Base-by-base conservation (phyloP, 2,329 filamentous ascomycete genomes). In the Septoria petroselini region DNA sequence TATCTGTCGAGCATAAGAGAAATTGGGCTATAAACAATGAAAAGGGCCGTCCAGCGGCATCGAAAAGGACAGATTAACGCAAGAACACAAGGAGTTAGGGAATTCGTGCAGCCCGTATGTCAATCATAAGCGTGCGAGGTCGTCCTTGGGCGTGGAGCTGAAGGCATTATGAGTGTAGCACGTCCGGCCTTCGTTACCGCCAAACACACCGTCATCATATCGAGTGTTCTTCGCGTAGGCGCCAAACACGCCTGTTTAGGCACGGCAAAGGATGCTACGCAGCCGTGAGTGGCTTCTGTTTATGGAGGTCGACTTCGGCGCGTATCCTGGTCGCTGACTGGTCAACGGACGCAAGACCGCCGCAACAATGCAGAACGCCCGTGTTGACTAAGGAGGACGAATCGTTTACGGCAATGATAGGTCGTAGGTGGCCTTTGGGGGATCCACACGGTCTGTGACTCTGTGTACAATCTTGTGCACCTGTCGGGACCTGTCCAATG, bases 31-130 rank as follows among this genome's bases (percentile, higher is more conserved):
- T 17, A 33, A n/a, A 35, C 11, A 21, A 38, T 21, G 17, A 4
- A 27, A 21, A 27, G 30, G 31, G 59, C 61, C 54, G 61, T 42
- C 58, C 62, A 62, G 62, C 61, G 63, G 62, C 61, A 48, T 51
- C 17, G 41, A 48, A 45, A 50, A 48, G 38, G 42, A 48, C 27
- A 37, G 44, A 27, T 14, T 39, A 7, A 40, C 29, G n/a, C 12
- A 12, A 31, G 27, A 31, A 9, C 5, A 39, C 17, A 35, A 37
- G 18, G 11, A 37, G 17, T 35, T 58, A 62, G 43, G 56, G 60
- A 52, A 63, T 27, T 61, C 58, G 59, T 61, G n/a, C n/a, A n/a
- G 38, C 48, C 33, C 30, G 52, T 40, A 43, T 49, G 33, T 34
- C 41, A 48, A 45, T 14, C 12, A 37, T 12, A n/a, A 23, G 17